These are phyloP conservation scores for Gautieria morchelliformis DNA, from an alignment of 768 basidiomycete genomes.

Conservation along the genomic window DNA sequence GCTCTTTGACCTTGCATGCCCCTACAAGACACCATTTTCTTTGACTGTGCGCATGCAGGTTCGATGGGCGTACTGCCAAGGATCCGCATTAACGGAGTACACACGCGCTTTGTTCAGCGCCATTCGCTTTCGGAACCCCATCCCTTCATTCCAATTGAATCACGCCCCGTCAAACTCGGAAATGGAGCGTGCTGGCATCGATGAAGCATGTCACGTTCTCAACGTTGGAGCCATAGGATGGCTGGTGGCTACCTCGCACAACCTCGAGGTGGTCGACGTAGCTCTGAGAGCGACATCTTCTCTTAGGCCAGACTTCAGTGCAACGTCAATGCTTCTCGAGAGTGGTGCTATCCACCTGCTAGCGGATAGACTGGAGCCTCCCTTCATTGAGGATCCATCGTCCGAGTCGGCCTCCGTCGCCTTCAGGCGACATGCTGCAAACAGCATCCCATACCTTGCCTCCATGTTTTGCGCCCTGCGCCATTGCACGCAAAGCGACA, in stretches of 20 bases:
- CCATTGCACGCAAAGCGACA: not conserved
- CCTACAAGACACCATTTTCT: constrained; percentile 4
- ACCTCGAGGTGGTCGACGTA: not conserved
- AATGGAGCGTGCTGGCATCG: not conserved
- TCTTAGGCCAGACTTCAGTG: constrained; percentile 1
- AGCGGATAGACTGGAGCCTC: not conserved
- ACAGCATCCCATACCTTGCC: not conserved
- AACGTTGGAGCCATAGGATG: constrained; percentile 2
- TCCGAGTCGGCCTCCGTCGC: not conserved
- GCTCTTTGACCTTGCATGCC: not conserved
- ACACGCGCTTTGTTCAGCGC: not conserved
- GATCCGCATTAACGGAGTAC: not conserved
- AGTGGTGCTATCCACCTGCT: constrained; percentile 1
- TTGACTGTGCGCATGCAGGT: not conserved
- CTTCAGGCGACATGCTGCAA: not conserved
- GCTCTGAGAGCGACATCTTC: not conserved
- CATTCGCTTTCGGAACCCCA: not conserved
- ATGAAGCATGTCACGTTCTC: not conserved
- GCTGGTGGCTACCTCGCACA: not conserved
- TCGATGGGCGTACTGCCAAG: not conserved
- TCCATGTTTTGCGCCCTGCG: not conserved
- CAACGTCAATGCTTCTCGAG: not conserved
- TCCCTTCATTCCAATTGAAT: not conserved
- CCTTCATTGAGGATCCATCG: not conserved
- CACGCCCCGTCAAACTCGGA: not conserved